These are phyloP conservation scores for Clarireedia sp. DNA, from an alignment of 2,329 filamentous ascomycete genomes.

Conservation along the genomic window DNA sequence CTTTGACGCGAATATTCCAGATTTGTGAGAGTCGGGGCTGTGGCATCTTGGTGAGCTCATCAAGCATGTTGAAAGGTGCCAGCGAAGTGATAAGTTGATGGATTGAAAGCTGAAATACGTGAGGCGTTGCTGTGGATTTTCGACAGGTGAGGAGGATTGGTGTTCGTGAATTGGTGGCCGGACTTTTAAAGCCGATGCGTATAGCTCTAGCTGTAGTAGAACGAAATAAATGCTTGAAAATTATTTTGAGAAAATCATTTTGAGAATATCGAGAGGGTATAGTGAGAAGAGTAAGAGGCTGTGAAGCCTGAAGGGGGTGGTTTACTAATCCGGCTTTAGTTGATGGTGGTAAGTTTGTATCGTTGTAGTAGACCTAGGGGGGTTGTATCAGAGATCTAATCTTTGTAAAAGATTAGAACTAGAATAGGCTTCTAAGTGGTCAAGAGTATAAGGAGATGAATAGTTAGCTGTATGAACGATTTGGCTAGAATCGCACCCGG, in stretches of 20 bases:
- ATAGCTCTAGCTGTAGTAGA: background rate
- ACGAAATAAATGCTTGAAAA: background rate
- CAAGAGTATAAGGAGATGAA: too few relatives aligned
- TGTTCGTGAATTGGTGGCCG: background rate
- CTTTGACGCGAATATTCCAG: background rate
- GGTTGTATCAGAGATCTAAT: too few relatives aligned
- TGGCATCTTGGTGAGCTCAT: background rate
- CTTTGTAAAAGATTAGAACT: too few relatives aligned
- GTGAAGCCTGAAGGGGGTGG: too few relatives aligned
- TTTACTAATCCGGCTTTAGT: background rate
- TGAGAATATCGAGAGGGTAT: background rate
- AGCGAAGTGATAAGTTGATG: background rate
- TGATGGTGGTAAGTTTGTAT: too few relatives aligned
- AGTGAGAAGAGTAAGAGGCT: background rate
- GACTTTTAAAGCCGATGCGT: background rate
- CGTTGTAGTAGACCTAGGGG: too few relatives aligned
- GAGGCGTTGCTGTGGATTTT: background rate
- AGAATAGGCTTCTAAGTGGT: too few relatives aligned
- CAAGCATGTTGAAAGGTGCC: background rate
- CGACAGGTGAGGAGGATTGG: background rate
- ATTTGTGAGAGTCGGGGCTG: background rate
- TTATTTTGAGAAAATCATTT: background rate
- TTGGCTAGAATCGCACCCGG: too few relatives aligned
- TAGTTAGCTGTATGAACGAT: too few relatives aligned
- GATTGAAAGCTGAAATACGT: background rate